Evolutionary conservation across 805 yeast genomes (phyloP).

Genomic region (Suhomyces kilbournensis): DNA sequence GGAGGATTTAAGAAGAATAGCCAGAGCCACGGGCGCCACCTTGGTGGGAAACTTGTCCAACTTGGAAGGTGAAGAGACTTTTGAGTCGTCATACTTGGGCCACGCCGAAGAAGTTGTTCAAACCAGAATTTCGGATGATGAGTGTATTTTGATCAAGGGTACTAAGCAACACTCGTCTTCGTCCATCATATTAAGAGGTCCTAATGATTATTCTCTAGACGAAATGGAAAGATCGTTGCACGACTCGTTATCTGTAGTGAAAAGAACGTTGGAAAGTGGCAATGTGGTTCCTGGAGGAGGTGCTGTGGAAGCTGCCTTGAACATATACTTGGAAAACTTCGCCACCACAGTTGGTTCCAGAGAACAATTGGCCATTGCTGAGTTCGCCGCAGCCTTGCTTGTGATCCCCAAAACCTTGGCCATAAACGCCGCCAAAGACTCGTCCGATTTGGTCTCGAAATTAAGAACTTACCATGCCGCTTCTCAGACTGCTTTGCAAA

Average conservation of each 20-base stretch:
- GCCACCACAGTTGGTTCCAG: conserved; percentile 97
- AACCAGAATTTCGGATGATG: conserved; percentile 91
- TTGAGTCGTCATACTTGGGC: conserved; percentile 82
- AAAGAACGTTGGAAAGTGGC: conserved; percentile 93
- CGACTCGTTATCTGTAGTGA: conserved; percentile 91
- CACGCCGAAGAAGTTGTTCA: conserved; percentile 88
- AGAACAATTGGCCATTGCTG: conserved; percentile 97
- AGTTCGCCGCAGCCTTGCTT: conserved; percentile 86
- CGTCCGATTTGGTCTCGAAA: conserved; percentile 91
- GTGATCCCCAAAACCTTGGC: conserved; percentile 96
- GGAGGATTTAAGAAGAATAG: conserved; percentile 94
- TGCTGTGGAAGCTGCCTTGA: conserved; percentile 95
- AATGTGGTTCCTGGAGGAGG: conserved; percentile 98
- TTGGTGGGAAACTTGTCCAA: conserved; percentile 83
- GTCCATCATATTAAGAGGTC: conserved; percentile 90
- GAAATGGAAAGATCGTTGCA: conserved; percentile 98
- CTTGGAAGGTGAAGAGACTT: conserved; percentile 93
- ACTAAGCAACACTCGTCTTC: conserved; percentile 88
- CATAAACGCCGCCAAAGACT: conserved; percentile 95
- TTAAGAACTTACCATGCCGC: conserved; percentile 96
- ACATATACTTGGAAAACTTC: conserved; percentile 91
- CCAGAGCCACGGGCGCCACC: conserved; percentile 97
- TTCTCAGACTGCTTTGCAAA: conserved; percentile 77
- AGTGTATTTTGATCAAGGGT: conserved; percentile 88
- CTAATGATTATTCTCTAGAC: conserved; percentile 91